Evolutionary conservation across 2,329 filamentous ascomycete species (phyloP).

Genomic region (Xylariaceae sp.): DNA sequence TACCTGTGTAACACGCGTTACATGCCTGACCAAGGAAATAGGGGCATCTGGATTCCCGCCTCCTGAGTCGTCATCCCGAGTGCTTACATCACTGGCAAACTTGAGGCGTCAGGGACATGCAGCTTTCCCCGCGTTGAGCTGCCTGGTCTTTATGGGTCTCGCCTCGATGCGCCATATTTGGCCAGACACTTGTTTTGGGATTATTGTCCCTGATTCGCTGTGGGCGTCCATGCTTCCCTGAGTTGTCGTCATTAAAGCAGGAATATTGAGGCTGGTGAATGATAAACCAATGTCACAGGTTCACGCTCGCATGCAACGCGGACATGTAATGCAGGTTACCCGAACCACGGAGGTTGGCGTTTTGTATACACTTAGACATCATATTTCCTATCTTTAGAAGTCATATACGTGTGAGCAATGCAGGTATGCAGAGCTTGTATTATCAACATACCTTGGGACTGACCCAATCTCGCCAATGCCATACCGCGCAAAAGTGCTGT

Average conservation of each 20-base stretch:
- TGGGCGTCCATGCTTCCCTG: background rate
- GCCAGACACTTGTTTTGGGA: background rate
- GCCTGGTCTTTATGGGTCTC: background rate
- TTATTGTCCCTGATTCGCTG: background rate
- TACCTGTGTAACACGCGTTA: too few relatives aligned
- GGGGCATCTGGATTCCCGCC: background rate
- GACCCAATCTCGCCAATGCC: too few relatives aligned
- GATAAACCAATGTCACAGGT: background rate
- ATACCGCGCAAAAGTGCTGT: background rate
- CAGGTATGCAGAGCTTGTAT: background rate
- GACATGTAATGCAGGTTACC: background rate
- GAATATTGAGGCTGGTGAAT: background rate
- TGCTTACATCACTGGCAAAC: background rate
- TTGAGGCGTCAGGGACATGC: background rate
- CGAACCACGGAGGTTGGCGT: background rate
- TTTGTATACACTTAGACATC: background rate
- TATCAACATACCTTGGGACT: background rate
- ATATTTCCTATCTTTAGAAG: background rate
- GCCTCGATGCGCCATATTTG: background rate
- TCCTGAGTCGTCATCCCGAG: background rate
- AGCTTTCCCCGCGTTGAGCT: background rate
- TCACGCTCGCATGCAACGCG: background rate
- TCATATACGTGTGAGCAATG: background rate
- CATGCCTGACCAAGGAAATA: too few relatives aligned
- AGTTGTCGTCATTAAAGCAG: background rate